These are phyloP conservation scores for Aspergillus funiculosus DNA, from an alignment of 495 filamentous ascomycete species.

Conservation along the genomic window DNA sequence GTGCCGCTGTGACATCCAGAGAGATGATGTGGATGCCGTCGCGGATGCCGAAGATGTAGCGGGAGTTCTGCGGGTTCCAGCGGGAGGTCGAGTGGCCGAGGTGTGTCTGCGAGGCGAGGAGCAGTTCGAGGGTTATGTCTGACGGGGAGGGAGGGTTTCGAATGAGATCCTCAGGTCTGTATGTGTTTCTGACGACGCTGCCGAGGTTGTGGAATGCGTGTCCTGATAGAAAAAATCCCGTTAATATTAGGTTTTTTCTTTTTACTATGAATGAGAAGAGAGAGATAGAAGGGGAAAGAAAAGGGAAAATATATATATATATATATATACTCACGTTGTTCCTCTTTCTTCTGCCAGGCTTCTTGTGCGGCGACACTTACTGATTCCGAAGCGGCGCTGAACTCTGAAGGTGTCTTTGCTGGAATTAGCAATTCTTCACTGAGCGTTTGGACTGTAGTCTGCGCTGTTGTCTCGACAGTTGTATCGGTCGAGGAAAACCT, in stretches of 20 bases:
- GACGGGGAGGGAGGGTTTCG: conserved; percentile 64
- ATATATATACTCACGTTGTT: conserved; percentile 29
- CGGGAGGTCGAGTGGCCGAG: conserved; percentile 86
- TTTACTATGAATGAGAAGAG: not conserved
- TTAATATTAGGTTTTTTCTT: not conserved
- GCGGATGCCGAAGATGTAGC: conserved; percentile 90
- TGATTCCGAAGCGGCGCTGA: conserved; percentile 5
- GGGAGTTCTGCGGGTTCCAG: conserved; percentile 92
- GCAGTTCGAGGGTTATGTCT: conserved; percentile 83
- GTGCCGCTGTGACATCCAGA: conserved; percentile 76
- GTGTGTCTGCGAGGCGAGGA: conserved; percentile 86
- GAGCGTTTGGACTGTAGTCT: conserved; percentile 19
- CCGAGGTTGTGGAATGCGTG: conserved; percentile 31
- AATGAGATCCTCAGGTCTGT: conserved; percentile 63
- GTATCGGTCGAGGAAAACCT: conserved; percentile 37
- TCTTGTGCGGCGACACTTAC: not conserved
- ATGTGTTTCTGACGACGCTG: conserved; percentile 30
- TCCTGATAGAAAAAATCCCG: conserved; percentile 17
- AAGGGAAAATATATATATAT: no score
- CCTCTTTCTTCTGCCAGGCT: conserved; percentile 10
- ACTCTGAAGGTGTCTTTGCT: conserved; percentile 14
- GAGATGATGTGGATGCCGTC: conserved; percentile 91
- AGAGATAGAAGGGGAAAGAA: not conserved
- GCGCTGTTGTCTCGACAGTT: conserved; percentile 23
- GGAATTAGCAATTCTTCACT: conserved; percentile 13